phyloP scores from a whole-genome alignment of 2,329 filamentous ascomycete genomes.

The Sporothrix phasma region DNA sequence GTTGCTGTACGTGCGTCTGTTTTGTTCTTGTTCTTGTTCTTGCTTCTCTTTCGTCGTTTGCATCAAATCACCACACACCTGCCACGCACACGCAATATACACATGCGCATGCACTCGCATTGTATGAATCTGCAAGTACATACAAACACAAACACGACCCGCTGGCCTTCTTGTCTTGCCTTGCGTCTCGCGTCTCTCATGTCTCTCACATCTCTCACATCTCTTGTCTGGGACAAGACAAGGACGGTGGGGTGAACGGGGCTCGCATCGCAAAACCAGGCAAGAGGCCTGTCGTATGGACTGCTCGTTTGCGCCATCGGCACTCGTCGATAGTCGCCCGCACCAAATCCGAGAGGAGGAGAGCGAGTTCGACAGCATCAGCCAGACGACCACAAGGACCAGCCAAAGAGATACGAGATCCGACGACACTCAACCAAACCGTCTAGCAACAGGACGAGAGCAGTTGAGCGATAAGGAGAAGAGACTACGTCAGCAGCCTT shows the following conservation, averaged over 20 bases:
- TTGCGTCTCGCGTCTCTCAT: not conserved
- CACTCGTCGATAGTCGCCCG: not conserved
- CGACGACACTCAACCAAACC: not conserved
- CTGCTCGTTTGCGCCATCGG: not conserved
- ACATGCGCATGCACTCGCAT: not conserved
- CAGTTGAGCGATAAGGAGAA: too few species aligned
- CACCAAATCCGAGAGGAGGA: not conserved
- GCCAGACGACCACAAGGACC: not conserved
- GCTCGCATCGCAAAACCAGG: not conserved
- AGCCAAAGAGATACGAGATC: not conserved
- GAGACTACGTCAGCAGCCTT: not conserved
- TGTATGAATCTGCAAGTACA: not conserved
- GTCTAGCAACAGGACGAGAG: too few species aligned
- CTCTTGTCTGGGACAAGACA: not conserved
- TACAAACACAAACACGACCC: not conserved
- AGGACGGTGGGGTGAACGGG: not conserved
- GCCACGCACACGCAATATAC: not conserved
- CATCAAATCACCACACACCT: not conserved
- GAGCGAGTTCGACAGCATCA: not conserved
- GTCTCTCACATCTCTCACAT: not conserved
- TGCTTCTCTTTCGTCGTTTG: not conserved
- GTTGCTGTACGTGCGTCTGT: not conserved
- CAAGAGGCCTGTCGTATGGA: not conserved
- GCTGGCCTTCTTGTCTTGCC: not conserved
- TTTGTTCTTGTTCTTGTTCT: not conserved